Conservation (phyloP, 2,329 filamentous ascomycete genomes). For the Exophiala aquamarina region DNA sequence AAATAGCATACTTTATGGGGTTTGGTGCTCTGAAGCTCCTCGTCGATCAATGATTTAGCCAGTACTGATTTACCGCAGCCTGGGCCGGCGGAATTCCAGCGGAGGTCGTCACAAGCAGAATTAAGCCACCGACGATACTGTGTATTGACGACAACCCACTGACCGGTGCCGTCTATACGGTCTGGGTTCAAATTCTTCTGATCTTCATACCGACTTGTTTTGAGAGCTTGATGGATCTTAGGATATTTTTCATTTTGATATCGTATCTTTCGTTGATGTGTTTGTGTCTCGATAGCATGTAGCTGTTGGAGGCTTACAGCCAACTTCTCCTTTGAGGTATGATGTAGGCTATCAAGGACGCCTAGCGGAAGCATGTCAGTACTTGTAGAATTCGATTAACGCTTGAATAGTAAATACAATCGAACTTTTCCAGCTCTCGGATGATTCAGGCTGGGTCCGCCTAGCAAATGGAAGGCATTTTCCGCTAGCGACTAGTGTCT, state of each 20-base stretch:
- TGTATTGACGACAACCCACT: constrained; percentile 32
- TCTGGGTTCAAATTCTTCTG: constrained; percentile 35
- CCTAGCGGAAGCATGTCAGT: too few relatives aligned
- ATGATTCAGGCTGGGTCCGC: neutral
- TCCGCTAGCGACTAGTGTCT: neutral
- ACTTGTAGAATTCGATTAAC: too few relatives aligned
- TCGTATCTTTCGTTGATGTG: too few relatives aligned
- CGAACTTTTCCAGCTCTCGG: too few relatives aligned
- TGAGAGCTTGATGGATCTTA: neutral
- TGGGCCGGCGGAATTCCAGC: constrained; percentile 43
- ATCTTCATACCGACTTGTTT: constrained; percentile 26
- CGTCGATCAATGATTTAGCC: constrained; percentile 35
- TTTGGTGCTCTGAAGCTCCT: constrained; percentile 22
- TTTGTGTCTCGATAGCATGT: too few relatives aligned
- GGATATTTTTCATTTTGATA: too few relatives aligned
- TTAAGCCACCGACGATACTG: constrained; percentile 31
- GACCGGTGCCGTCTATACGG: constrained; percentile 33
- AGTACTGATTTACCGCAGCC: constrained; percentile 45
- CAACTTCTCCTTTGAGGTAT: too few relatives aligned
- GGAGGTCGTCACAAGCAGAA: constrained; percentile 28
- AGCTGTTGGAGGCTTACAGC: too few relatives aligned
- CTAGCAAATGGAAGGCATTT: neutral
- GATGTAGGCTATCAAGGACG: too few relatives aligned
- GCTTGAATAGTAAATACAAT: too few relatives aligned
- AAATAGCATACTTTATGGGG: constrained; percentile 31